Conservation (phyloP, 192 early-diverging fungal genomes). For the Rhizophlyctis rosea region DNA sequence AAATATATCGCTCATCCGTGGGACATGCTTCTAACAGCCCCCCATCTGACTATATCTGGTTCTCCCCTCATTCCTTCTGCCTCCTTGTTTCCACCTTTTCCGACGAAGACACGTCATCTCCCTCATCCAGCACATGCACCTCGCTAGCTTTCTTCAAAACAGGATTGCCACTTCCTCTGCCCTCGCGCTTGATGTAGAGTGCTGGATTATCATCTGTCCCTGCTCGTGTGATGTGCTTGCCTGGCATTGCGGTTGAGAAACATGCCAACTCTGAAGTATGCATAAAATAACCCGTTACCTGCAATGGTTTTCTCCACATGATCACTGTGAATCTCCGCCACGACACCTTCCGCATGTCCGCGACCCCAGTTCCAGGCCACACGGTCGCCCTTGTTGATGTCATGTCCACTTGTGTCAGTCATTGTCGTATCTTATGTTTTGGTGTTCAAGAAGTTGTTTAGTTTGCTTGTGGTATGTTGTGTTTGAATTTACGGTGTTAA, state of each 20-base stretch:
- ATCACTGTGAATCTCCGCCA: slow-evolving; percentile 5
- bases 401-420: slow-evolving; percentile 11
- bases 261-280: neutral
- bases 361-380: slow-evolving; percentile 23
- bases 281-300: slow-evolving; percentile 12
- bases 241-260: slow-evolving; percentile 3
- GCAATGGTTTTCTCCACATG: slow-evolving; percentile 7
- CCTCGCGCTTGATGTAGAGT: slow-evolving; percentile 6
- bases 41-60: too few relatives aligned
- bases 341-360: slow-evolving; percentile 10
- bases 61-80: slow-evolving; percentile 6
- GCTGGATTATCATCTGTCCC: slow-evolving; percentile 21
- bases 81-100: slow-evolving; percentile 10
- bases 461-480: too few relatives aligned
- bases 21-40: too few relatives aligned
- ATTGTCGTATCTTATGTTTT: too few relatives aligned
- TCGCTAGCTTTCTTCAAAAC: slow-evolving; percentile 22
- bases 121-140: slow-evolving; percentile 13
- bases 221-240: slow-evolving; percentile 13
- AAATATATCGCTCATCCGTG: too few relatives aligned
- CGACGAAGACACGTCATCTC: neutral
- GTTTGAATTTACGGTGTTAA: too few relatives aligned
- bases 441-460: too few relatives aligned
- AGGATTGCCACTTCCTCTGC: neutral
- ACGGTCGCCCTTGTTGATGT: slow-evolving; percentile 5